These are phyloP conservation scores for Rubus idaeus DNA, from an alignment of 306 rosid species.

Conservation along the genomic window DNA sequence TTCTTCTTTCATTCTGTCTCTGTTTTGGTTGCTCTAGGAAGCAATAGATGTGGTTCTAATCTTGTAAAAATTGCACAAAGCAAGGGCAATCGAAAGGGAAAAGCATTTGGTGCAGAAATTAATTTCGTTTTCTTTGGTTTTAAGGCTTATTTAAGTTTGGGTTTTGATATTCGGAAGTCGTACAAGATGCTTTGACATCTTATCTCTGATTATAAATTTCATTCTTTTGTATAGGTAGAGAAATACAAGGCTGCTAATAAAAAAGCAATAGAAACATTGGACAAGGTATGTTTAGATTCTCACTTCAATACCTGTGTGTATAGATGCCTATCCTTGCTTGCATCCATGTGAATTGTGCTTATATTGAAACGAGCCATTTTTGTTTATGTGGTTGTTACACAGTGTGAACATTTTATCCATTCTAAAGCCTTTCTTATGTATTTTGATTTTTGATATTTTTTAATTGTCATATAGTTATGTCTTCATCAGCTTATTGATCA, in stretches of 20 bases:
- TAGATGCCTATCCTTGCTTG: neutral
- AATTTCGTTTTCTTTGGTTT: neutral
- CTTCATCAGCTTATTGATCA: neutral
- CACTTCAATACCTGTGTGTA: neutral
- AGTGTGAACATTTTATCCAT: neutral
- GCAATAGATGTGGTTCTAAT: neutral
- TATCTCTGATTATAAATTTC: neutral
- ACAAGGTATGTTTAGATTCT: slow-evolving; percentile 54
- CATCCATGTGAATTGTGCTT: neutral
- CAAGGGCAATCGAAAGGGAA: neutral
- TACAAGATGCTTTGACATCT: neutral
- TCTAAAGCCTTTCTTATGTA: neutral
- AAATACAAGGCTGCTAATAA: slow-evolving; percentile 69
- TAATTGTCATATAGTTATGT: neutral
- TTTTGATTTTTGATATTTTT: neutral
- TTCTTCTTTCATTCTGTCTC: neutral
- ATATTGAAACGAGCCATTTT: neutral
- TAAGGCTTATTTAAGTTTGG: neutral
- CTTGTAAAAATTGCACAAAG: neutral
- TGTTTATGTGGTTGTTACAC: neutral
- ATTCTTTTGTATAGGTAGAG: slow-evolving; percentile 42
- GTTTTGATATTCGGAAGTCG: neutral
- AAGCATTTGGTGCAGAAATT: neutral
- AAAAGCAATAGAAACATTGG: slow-evolving; percentile 63
- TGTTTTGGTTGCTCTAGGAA: neutral